Conservation (phyloP, 768 basidiomycete genomes). For the Xerocomellus intermedius region DNA sequence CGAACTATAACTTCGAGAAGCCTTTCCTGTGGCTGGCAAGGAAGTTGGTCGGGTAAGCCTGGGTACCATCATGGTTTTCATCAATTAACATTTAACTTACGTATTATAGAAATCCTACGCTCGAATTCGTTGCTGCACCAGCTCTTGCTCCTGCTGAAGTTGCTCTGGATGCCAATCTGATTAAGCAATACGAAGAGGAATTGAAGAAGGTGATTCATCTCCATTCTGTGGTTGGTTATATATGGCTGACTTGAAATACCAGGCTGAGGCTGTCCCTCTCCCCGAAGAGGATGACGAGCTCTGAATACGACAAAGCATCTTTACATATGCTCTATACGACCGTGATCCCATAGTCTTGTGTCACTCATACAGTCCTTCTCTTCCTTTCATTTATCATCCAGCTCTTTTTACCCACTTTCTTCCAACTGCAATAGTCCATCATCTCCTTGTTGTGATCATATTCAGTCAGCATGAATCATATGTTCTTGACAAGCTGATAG, state of each 20-base stretch:
- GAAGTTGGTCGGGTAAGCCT: constrained; percentile 90
- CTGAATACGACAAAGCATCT: constrained; percentile 35
- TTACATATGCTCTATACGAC: constrained; percentile 20
- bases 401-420: constrained; percentile 20
- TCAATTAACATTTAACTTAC: neutral
- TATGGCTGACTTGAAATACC: constrained; percentile 11
- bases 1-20: constrained; percentile 99
- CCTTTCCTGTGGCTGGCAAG: constrained; percentile 99
- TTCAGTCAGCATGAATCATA: constrained; percentile 21
- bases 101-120: constrained; percentile 62
- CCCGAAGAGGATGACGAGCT: constrained; percentile 97
- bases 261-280: constrained; percentile 91
- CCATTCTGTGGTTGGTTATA: neutral
- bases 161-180: constrained; percentile 71
- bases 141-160: constrained; percentile 96
- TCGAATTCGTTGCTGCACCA: constrained; percentile 97
- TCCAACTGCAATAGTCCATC: constrained; percentile 23
- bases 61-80: neutral
- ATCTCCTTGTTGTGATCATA: constrained; percentile 26
- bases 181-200: constrained; percentile 78
- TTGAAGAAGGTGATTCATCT: constrained; percentile 54
- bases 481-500: constrained; percentile 4
- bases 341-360: constrained; percentile 20
- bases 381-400: constrained; percentile 19
- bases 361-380: constrained; percentile 16